Conservation (phyloP, 2,329 filamentous ascomycete genomes). For the Chaetomiaceae sp. region DNA sequence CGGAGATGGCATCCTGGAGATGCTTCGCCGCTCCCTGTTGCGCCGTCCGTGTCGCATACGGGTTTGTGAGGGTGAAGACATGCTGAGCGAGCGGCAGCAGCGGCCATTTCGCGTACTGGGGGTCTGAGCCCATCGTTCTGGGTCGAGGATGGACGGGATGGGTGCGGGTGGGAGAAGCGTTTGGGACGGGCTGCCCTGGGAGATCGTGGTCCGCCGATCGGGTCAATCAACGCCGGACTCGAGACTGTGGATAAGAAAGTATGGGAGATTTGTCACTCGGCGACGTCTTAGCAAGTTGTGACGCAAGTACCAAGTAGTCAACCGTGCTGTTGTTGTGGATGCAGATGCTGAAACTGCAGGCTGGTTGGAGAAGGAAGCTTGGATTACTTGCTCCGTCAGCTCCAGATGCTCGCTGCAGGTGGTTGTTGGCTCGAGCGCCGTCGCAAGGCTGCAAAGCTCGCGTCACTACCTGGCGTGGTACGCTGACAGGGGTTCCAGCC, state of each 20-base stretch:
- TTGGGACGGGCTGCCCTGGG: no score
- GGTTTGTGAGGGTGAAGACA: constrained; percentile 81
- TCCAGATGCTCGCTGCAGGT: not conserved
- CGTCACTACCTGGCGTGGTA: constrained; percentile 15
- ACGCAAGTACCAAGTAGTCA: not conserved
- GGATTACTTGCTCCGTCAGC: constrained; percentile 5
- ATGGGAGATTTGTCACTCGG: no score
- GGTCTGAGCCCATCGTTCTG: constrained; percentile 66
- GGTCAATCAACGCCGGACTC: no score
- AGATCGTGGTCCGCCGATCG: no score
- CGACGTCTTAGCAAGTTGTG: not conserved
- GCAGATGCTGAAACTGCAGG: constrained; percentile 7
- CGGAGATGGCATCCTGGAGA: constrained; percentile 73
- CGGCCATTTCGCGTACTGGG: constrained; percentile 80
- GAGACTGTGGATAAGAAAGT: no score
- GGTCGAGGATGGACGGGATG: constrained; percentile 9
- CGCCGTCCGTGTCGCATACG: constrained; percentile 57
- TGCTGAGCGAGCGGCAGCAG: constrained; percentile 75
- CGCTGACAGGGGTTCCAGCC: constrained; percentile 4
- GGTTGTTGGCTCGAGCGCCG: constrained; percentile 14
- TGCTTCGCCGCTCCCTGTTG: constrained; percentile 68
- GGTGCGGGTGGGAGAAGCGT: not conserved
- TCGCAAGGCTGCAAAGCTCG: constrained; percentile 23
- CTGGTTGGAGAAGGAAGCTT: constrained; percentile 6
- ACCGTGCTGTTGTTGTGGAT: constrained; percentile 2